Conservation (phyloP, 352 stramenopile genomes). For the Phytophthora aleatoria region DNA sequence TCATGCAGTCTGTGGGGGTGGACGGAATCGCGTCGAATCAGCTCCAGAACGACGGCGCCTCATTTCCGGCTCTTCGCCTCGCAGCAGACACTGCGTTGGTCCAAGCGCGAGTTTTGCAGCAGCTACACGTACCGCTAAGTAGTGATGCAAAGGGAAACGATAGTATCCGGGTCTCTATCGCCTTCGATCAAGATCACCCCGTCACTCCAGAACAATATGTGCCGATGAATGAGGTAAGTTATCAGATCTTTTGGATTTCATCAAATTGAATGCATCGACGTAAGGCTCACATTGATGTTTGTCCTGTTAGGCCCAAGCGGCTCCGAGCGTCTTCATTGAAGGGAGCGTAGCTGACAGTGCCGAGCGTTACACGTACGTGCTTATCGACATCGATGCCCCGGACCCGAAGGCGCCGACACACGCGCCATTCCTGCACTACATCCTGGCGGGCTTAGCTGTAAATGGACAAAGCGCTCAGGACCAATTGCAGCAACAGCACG, state of each 20-base stretch:
- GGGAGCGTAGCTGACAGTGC: slow-evolving; percentile 2
- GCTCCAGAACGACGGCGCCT: slow-evolving; percentile 5
- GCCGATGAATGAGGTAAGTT: slow-evolving; percentile 37
- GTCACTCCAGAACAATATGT: slow-evolving; percentile 35
- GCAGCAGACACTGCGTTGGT: slow-evolving; percentile 7
- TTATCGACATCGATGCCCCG: slow-evolving; percentile 76
- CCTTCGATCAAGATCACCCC: slow-evolving; percentile 26
- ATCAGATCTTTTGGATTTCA: slow-evolving; percentile 7
- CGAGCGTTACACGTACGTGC: slow-evolving; percentile 60
- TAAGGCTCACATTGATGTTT: slow-evolving; percentile 1
- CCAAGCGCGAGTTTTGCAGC: slow-evolving; percentile 16
- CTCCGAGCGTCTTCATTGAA: slow-evolving; percentile 40
- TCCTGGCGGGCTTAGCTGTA: slow-evolving; percentile 39
- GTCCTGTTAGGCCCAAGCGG: slow-evolving; percentile 28
- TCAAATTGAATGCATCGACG: slow-evolving; percentile 1
- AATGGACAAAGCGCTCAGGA: slow-evolving; percentile 5
- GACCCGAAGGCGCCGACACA: slow-evolving; percentile 54
- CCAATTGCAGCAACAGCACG: slow-evolving; percentile 8
- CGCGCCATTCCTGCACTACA: slow-evolving; percentile 75
- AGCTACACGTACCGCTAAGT: slow-evolving; percentile 20
- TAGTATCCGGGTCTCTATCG: slow-evolving; percentile 29
- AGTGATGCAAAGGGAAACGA: slow-evolving; percentile 5
- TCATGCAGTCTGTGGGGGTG: slow-evolving; percentile 41
- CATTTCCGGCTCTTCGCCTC: slow-evolving; percentile 21
- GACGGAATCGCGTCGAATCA: slow-evolving; percentile 15